phyloP scores from a whole-genome alignment of 306 rosid genomes.

The Vigna reflexopilosa region DNA sequence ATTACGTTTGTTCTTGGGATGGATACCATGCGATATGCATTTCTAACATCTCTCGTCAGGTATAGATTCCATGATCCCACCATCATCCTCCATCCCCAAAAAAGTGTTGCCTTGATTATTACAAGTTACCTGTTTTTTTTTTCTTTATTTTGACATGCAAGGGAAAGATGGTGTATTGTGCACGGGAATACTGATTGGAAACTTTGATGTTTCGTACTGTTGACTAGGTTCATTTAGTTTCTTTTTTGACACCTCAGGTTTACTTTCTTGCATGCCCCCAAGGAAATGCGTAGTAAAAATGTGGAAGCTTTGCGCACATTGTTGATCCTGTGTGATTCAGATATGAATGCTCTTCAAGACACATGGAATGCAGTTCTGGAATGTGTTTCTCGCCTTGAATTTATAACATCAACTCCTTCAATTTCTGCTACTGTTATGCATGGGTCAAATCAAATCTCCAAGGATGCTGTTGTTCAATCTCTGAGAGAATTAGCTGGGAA shows the following conservation, averaged over 20 bases:
- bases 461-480: slow-evolving; percentile 93
- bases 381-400: slow-evolving; percentile 97
- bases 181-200: slow-evolving; percentile 33
- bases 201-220: slow-evolving; percentile 37
- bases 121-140: background rate
- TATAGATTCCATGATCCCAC: slow-evolving; percentile 38
- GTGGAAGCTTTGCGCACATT: slow-evolving; percentile 93
- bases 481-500: slow-evolving; percentile 90
- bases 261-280: slow-evolving; percentile 98
- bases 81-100: background rate
- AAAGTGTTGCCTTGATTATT: slow-evolving; percentile 8
- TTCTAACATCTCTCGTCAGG: slow-evolving; percentile 97
- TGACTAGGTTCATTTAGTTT: slow-evolving; percentile 43
- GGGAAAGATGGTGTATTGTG: slow-evolving; percentile 33
- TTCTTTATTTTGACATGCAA: slow-evolving; percentile 34
- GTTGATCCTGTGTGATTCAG: slow-evolving; percentile 78
- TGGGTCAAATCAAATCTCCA: slow-evolving; percentile 97
- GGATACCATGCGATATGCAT: slow-evolving; percentile 99
- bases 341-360: slow-evolving; percentile 87
- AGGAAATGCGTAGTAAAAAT: slow-evolving; percentile 99
- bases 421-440: slow-evolving; percentile 90
- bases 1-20: slow-evolving; percentile 92
- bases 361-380: slow-evolving; percentile 99
- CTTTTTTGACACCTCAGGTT: slow-evolving; percentile 70
- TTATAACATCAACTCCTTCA: slow-evolving; percentile 80